Evolutionary conservation across 495 filamentous ascomycete genomes (phyloP).

Genomic region (Astrothelium subdiscretum): DNA sequence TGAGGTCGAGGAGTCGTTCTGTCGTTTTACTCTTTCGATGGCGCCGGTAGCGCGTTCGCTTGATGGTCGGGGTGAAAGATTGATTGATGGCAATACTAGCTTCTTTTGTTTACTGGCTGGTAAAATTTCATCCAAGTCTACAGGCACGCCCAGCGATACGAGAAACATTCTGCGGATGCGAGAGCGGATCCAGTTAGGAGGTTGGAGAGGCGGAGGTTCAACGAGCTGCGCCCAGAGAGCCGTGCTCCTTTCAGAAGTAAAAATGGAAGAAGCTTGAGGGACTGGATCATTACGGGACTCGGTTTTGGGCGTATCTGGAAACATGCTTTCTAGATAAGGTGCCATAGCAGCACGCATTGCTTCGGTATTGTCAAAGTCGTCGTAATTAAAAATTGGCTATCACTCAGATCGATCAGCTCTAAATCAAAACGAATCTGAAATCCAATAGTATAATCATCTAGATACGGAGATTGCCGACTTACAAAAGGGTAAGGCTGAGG

Average conservation of each 20-base stretch:
- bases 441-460: background rate
- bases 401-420: background rate
- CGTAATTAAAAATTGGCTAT: constrained; percentile 64
- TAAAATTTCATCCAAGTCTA: constrained; percentile 94
- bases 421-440: background rate
- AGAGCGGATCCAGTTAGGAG: constrained; percentile 95
- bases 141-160: constrained; percentile 87
- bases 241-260: constrained; percentile 58
- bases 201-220: constrained; percentile 85
- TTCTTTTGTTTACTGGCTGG: constrained; percentile 97
- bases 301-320: background rate
- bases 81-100: constrained; percentile 78
- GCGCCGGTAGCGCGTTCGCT: constrained; percentile 39
- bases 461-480: background rate
- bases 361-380: constrained; percentile 23
- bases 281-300: background rate
- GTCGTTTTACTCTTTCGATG: constrained; percentile 39
- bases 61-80: constrained; percentile 40
- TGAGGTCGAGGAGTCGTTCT: constrained; percentile 44
- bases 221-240: constrained; percentile 96
- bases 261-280: constrained; percentile 17
- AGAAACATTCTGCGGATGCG: constrained; percentile 93
- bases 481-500: background rate
- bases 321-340: background rate
- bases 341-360: background rate